Evolutionary conservation across 2,329 filamentous ascomycete species (phyloP).

Genomic region (Clonostachys chloroleuca): DNA sequence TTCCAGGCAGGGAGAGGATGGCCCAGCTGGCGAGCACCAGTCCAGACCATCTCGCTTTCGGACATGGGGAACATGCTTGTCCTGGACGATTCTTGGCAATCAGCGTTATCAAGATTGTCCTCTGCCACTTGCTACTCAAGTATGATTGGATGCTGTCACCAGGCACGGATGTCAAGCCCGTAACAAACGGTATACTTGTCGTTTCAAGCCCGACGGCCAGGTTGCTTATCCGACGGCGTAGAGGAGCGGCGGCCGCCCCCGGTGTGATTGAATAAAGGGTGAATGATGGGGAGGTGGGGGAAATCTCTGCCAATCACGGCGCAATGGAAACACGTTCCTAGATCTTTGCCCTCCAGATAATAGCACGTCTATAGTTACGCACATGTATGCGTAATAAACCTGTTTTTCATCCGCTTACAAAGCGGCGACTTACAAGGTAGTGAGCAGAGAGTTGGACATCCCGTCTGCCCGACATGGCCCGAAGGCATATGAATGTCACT

Average conservation of each 20-base stretch:
- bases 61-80: constrained; percentile 32
- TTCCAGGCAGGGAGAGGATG: constrained; percentile 11
- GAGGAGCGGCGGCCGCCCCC: neutral
- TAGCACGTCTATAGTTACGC: too few relatives aligned
- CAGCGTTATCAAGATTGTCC: constrained; percentile 29
- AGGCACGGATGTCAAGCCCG: neutral
- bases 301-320: too few relatives aligned
- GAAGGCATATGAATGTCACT: too few relatives aligned
- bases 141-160: constrained; percentile 15
- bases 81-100: constrained; percentile 35
- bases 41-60: constrained; percentile 25
- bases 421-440: too few relatives aligned
- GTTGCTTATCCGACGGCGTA: neutral
- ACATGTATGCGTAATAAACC: too few relatives aligned
- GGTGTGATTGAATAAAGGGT: too few relatives aligned
- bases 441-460: too few relatives aligned
- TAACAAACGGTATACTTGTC: neutral
- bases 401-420: too few relatives aligned
- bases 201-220: neutral
- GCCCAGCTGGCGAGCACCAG: constrained; percentile 26
- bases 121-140: constrained; percentile 19
- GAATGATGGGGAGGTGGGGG: too few relatives aligned
- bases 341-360: too few relatives aligned
- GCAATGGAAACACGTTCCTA: too few relatives aligned
- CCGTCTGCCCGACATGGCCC: too few relatives aligned